Percentiles rank a stretch among this genome's conserved stretches.
These are phyloP conservation scores for Trichosanthes truncata DNA, from an alignment of 306 rosid genomes.

Conservation along the genomic window DNA sequence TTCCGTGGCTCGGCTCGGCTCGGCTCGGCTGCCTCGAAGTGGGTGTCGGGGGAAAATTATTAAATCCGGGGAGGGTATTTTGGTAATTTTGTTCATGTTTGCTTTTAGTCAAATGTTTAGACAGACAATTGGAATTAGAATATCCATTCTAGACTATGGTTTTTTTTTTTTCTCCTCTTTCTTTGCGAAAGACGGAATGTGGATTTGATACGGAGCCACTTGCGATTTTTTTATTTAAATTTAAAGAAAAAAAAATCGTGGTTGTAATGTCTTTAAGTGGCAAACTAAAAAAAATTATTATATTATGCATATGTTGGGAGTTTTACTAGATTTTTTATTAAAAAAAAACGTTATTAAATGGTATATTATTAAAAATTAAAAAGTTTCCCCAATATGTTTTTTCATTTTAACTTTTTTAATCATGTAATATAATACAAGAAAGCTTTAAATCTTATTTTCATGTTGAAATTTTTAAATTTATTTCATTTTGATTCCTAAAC, in stretches of 20 bases:
- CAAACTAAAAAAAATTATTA: background rate
- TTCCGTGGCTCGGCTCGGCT: background rate
- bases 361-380: background rate
- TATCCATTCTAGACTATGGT: background rate
- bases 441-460: no score
- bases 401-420: background rate
- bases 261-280: background rate
- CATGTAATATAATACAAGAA: no score
- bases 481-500: no score
- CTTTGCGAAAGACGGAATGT: background rate
- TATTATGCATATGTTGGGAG: background rate
- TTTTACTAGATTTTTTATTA: background rate
- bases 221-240: background rate
- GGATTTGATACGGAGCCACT: background rate
- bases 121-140: background rate
- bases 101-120: background rate
- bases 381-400: background rate
- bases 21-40: no score
- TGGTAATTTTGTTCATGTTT: background rate
- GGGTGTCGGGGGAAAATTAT: background rate
- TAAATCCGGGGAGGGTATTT: background rate
- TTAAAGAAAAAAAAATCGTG: background rate
- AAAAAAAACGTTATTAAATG: background rate
- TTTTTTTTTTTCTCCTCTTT: background rate
- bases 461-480: no score